Evolutionary conservation across 164 flowering plant genomes (phyloP).

Genomic region (Magnolia officinalis): DNA sequence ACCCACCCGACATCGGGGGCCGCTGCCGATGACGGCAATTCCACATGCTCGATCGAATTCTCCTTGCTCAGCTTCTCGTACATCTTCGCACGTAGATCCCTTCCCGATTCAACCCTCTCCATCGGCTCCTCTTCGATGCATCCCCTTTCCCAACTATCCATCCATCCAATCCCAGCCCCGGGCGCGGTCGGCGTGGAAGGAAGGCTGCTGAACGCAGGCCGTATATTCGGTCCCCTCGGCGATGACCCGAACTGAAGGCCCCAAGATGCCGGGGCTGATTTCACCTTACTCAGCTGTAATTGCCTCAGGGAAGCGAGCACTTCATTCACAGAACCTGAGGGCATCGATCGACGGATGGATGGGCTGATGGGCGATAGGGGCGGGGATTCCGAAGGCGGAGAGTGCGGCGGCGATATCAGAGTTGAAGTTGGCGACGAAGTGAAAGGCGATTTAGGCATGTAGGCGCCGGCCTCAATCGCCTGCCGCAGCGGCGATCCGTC

Average conservation of each 20-base stretch:
- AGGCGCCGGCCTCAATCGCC: constrained; percentile 25
- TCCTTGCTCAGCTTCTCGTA: constrained; percentile 67
- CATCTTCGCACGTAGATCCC: constrained; percentile 49
- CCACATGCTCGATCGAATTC: constrained; percentile 35
- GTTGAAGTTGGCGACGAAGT: constrained; percentile 31
- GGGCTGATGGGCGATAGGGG: constrained; percentile 40
- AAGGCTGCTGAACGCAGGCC: constrained; percentile 56
- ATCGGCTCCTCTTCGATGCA: constrained; percentile 42
- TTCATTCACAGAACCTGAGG: constrained; percentile 44
- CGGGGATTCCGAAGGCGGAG: constrained; percentile 48
- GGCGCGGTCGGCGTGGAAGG: constrained; percentile 23
- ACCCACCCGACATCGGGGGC: constrained; percentile 77
- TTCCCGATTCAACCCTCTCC: constrained; percentile 82
- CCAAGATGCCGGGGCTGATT: constrained; percentile 47
- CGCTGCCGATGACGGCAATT: constrained; percentile 26
- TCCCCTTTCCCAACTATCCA: constrained; percentile 19
- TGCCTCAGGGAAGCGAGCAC: constrained; percentile 49
- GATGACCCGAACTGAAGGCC: constrained; percentile 16
- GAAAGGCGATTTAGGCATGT: neutral
- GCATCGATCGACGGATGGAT: constrained; percentile 35
- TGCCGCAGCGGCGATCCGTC: constrained; percentile 56
- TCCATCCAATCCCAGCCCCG: constrained; percentile 28
- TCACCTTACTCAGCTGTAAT: constrained; percentile 54
- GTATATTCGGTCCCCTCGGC: constrained; percentile 22
- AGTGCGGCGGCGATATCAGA: constrained; percentile 38